These are phyloP conservation scores for Phytopythium helicoides DNA, from an alignment of 352 stramenopile species.

Conservation along the genomic window DNA sequence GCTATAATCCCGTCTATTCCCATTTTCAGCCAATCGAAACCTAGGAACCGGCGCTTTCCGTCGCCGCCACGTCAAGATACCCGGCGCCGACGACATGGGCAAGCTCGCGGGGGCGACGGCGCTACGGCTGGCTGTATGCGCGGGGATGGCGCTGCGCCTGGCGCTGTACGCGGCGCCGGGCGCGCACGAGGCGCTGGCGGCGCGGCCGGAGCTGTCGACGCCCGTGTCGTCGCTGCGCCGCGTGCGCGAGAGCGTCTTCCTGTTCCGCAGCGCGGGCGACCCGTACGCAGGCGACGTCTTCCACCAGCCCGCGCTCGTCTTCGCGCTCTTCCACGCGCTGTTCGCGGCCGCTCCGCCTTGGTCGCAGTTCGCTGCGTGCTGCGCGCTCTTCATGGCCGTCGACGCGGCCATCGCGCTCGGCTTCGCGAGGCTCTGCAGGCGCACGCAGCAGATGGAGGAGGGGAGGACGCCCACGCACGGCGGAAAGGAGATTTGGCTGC, in stretches of 20 bases:
- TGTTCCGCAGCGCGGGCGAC: slow-evolving; percentile 40
- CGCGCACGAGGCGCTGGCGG: slow-evolving; percentile 35
- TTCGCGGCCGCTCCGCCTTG: slow-evolving; percentile 15
- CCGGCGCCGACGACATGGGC: background rate
- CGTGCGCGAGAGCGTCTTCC: slow-evolving; percentile 56
- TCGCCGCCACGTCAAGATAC: too few species aligned
- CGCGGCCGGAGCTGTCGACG: slow-evolving; percentile 67
- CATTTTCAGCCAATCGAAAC: too few species aligned
- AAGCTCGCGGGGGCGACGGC: slow-evolving; percentile 6
- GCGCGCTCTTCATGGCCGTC: slow-evolving; percentile 43
- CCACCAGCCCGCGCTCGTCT: slow-evolving; percentile 79
- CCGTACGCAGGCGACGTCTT: slow-evolving; percentile 80
- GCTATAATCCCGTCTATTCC: too few species aligned
- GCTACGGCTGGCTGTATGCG: slow-evolving; percentile 20
- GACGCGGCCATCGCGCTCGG: slow-evolving; percentile 59
- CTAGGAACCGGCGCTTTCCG: too few species aligned
- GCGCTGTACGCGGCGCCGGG: slow-evolving; percentile 31
- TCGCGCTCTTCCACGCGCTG: slow-evolving; percentile 62
- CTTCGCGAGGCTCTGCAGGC: slow-evolving; percentile 50
- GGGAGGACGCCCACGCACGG: slow-evolving; percentile 28
- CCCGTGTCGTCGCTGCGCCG: slow-evolving; percentile 58
- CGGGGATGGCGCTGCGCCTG: slow-evolving; percentile 34
- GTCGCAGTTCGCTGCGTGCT: slow-evolving; percentile 27
- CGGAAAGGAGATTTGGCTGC: slow-evolving; percentile 67
- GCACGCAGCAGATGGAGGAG: slow-evolving; percentile 49